Evolutionary conservation across 2,329 filamentous ascomycete genomes (phyloP).

Genomic region (Aspergillus nomiae): DNA sequence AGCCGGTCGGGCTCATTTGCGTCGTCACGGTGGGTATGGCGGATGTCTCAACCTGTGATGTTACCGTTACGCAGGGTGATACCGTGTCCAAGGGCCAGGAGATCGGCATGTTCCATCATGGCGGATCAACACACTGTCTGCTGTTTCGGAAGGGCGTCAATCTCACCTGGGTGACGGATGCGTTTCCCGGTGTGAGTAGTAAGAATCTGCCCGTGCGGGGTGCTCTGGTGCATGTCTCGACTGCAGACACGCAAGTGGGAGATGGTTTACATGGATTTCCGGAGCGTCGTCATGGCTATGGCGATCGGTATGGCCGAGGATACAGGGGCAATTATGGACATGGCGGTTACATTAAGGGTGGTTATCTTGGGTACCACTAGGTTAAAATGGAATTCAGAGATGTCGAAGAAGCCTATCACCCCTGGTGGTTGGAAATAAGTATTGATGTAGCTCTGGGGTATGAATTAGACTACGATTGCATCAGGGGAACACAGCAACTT

Average conservation of each 20-base stretch:
- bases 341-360: background rate
- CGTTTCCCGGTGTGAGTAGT: background rate
- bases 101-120: constrained; percentile 12
- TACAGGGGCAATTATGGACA: background rate
- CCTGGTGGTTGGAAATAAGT: background rate
- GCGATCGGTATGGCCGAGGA: background rate
- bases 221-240: background rate
- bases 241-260: background rate
- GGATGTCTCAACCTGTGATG: constrained; percentile 11
- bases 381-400: background rate
- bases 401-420: no score
- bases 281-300: background rate
- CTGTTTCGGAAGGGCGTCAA: constrained; percentile 1
- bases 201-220: background rate
- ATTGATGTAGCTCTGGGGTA: background rate
- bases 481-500: background rate
- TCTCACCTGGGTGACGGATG: background rate
- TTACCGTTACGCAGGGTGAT: background rate
- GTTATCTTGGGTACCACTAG: background rate
- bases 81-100: background rate
- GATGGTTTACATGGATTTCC: background rate
- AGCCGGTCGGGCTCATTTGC: background rate
- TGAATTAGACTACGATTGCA: background rate
- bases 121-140: constrained; percentile 8
- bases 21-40: constrained; percentile 3